Base-by-base conservation (phyloP, 176 grass and related monocot species). In the Stipa capillata region DNA sequence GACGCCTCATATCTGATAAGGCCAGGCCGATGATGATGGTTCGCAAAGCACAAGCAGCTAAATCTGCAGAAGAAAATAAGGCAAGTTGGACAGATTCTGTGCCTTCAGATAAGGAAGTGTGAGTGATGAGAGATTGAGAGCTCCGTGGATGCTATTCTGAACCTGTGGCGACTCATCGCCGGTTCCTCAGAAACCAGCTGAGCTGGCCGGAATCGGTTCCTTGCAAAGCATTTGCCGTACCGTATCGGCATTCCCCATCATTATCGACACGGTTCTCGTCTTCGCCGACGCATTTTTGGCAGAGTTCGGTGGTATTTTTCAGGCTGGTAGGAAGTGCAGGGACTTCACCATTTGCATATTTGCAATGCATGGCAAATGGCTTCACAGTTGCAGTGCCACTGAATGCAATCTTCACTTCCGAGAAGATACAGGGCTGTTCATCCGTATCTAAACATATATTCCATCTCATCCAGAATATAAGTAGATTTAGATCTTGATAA, bases 61-160 rank as follows among this genome's bases (percentile, higher is more conserved):
- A 70, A 85, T 85, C 76, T 85, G 31, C 35, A 81, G 35, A 59
- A 61, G 59, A 81, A 85, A 89, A 78, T 35, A 37, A 60, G 36
- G 17, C 77, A 85, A 81, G 63, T 85, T 85, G 82, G 29, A 69
- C 29, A 85, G 44, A 89, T 89, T 85, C 82, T 23, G 6, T 55
- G 63, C 36, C 54, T 39, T 10, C 71, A 74, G 69, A 89, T 85
- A 81, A 89, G 71, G 71, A 17, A 33, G 65, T 42, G 64, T 24
- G 64, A 69, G 51, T 76, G 62, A 84, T 74, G 54, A 60, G 31
- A 25, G 82, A 61, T 51, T 78, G 82, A 41, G 53, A 55, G 73
- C 65, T 52, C 43, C 71, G 42, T 44, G 45, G 74, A 83, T 85
- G 76, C 82, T 85, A 85, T 89, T 76, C 87, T 85, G 76, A 81